Evolutionary conservation across 1,139 yeast genomes (phyloP).

Genomic region (Meyerozyma elateridarum): DNA sequence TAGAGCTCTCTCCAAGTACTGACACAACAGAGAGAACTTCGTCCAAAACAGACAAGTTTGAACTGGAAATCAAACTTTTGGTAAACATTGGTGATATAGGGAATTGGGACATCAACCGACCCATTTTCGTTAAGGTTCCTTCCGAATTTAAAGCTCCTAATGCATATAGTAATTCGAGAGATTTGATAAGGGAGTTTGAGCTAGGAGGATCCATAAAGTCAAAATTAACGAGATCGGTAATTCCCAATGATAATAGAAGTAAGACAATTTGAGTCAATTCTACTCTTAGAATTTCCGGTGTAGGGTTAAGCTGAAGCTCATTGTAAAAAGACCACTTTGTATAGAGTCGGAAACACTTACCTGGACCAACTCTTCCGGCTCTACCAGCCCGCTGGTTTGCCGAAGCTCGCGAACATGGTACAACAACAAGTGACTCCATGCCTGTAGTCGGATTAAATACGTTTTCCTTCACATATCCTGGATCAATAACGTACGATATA

Average conservation of each 20-base stretch:
- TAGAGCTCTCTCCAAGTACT: constrained; percentile 77
- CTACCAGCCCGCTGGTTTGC: constrained; percentile 97
- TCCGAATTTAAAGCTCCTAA: constrained; percentile 82
- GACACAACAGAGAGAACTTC: constrained; percentile 71
- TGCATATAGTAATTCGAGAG: constrained; percentile 76
- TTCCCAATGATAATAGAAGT: constrained; percentile 72
- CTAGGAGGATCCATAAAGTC: constrained; percentile 89
- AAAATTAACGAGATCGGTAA: constrained; percentile 74
- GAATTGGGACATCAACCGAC: constrained; percentile 85
- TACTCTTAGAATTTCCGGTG: constrained; percentile 84
- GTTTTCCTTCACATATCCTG: constrained; percentile 89
- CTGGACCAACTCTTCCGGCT: constrained; percentile 97
- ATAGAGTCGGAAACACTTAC: constrained; percentile 84
- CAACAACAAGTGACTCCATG: constrained; percentile 82
- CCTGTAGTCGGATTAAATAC: constrained; percentile 79
- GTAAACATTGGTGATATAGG: constrained; percentile 92
- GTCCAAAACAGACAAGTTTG: constrained; percentile 51
- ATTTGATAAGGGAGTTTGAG: constrained; percentile 62
- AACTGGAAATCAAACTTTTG: constrained; percentile 64
- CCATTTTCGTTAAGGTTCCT: constrained; percentile 74
- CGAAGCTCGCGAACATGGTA: constrained; percentile 88
- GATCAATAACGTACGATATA: constrained; percentile 81
- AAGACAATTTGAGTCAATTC: constrained; percentile 75
- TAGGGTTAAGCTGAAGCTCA: constrained; percentile 73
- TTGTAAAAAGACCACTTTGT: constrained; percentile 83